Percentiles rank a stretch among this genome's conserved stretches.
Evolutionary conservation across 2,329 filamentous ascomycete species (phyloP).

Genomic region (Hypoxylon sp.): DNA sequence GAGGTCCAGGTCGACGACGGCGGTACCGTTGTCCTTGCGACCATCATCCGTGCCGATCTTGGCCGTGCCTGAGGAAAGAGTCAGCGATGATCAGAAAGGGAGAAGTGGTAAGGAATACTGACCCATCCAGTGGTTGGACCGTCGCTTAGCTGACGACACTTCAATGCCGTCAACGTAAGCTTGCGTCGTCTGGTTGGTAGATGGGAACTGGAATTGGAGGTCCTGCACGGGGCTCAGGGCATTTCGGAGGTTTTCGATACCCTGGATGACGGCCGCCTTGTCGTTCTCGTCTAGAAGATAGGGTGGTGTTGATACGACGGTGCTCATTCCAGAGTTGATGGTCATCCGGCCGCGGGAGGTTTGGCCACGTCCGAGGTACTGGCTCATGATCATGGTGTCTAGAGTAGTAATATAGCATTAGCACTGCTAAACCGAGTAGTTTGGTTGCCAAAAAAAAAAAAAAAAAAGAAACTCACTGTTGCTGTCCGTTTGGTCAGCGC

Average conservation of each 20-base stretch:
- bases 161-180: constrained; percentile 61
- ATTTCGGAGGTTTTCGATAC: constrained; percentile 66
- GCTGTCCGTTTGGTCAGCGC: constrained; percentile 49
- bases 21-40: constrained; percentile 58
- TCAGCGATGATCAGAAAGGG: constrained; percentile 9
- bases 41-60: constrained; percentile 67
- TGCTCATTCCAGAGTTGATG: constrained; percentile 65
- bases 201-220: constrained; percentile 65
- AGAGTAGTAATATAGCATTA: constrained; percentile 35
- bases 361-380: constrained; percentile 70
- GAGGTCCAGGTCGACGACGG: constrained; percentile 69
- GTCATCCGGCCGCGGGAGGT: constrained; percentile 67
- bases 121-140: constrained; percentile 63
- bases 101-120: constrained; percentile 12
- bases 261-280: constrained; percentile 65
- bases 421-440: background rate
- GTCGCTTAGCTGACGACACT: constrained; percentile 47
- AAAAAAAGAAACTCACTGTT: constrained; percentile 45
- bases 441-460: too few species aligned
- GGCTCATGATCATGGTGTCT: constrained; percentile 60
- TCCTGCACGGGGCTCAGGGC: constrained; percentile 62
- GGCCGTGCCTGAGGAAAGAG: constrained; percentile 52
- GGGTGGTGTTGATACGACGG: constrained; percentile 65
- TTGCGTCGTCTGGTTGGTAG: constrained; percentile 59
- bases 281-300: constrained; percentile 67